These are phyloP conservation scores for Quercus lobata DNA, from an alignment of 331 rosid genomes.

Conservation along the genomic window DNA sequence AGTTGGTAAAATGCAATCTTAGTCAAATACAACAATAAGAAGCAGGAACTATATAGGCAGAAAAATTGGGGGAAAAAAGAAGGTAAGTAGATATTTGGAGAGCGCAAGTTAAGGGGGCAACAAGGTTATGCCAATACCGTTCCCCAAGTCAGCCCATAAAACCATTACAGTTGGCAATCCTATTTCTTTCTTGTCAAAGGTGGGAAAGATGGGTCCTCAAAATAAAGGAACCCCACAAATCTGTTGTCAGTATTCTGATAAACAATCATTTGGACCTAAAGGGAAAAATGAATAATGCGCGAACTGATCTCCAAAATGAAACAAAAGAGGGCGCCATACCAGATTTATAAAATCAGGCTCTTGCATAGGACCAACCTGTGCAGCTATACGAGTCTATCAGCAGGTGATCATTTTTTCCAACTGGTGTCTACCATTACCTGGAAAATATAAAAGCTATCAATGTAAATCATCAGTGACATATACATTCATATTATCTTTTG, in stretches of 20 bases:
- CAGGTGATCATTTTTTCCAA: conserved; percentile 28
- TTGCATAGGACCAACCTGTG: conserved; percentile 23
- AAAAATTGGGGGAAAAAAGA: background rate
- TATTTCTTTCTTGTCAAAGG: conserved; percentile 24
- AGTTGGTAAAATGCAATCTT: background rate
- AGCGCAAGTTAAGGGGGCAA: background rate
- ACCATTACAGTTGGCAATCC: conserved; percentile 6
- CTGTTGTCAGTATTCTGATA: conserved; percentile 19
- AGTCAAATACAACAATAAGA: background rate
- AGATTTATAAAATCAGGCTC: conserved; percentile 25
- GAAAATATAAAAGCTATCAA: background rate
- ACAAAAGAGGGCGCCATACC: conserved; percentile 31
- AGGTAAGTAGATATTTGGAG: background rate
- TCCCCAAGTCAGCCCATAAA: conserved; percentile 17
- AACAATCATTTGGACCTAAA: conserved; percentile 26
- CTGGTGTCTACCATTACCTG: conserved; percentile 29
- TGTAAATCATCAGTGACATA: background rate
- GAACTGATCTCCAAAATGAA: conserved; percentile 30
- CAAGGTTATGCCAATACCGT: conserved; percentile 7
- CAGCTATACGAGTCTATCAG: conserved; percentile 20
- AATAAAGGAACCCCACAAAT: conserved; percentile 29
- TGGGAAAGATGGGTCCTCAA: conserved; percentile 21
- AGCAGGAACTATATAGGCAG: no score
- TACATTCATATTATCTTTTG: background rate
- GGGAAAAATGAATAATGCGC: conserved; percentile 10